Base-by-base conservation (phyloP, 352 stramenopile species). In the Phytophthora sojae region DNA sequence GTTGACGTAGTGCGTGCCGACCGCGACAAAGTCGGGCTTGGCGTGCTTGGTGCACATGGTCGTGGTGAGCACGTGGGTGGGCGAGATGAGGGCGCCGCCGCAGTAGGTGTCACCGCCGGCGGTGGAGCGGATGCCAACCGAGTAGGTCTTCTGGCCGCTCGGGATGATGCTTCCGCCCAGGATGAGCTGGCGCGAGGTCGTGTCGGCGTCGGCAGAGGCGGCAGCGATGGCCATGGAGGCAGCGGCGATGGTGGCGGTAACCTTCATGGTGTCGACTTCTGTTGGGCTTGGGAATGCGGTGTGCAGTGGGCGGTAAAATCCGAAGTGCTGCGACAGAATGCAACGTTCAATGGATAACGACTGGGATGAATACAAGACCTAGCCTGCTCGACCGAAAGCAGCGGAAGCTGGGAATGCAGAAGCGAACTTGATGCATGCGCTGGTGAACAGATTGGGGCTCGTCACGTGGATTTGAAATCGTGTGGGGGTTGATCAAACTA, bases 101-200 rank as follows among this genome's bases (percentile, higher is more conserved):
- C 65, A 73, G 57, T 50, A 73, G 1, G 50, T 47, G 23, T 68
- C 42, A 55, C 55, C 67, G 15, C 73, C 70, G 6, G 53, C 8
- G 7, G 58, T 70, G 5, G 57, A n/a, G 9, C 68, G 67, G 17
- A 85, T 25, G 11, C 74, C 66, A 21, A 56, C 25, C 0, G 64
- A 56, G 65, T 81, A 90, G 26, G 70, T 71, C 59, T 82, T 80
- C 26, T 53, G 77, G 12, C 75, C 73, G 5, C 63, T 59, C 0
- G 77, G 73, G 21, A 87, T 70, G 2, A 71, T 60, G 0, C 55
- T 71, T 19, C 79, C 77, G 12, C 83, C 78, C 9, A 88, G 57
- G 30, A 91, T 68, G 21, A 72, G 63, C 25, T 58, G n/a, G 19
- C 57, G 62, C 11, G 66, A 49, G n/a, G 57, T 60, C 15, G 61